Evolutionary conservation across 305 asterid species (phyloP), one percentile per base, ranked within the genome.

Genomic region (Plantago lanceolata): DNA sequence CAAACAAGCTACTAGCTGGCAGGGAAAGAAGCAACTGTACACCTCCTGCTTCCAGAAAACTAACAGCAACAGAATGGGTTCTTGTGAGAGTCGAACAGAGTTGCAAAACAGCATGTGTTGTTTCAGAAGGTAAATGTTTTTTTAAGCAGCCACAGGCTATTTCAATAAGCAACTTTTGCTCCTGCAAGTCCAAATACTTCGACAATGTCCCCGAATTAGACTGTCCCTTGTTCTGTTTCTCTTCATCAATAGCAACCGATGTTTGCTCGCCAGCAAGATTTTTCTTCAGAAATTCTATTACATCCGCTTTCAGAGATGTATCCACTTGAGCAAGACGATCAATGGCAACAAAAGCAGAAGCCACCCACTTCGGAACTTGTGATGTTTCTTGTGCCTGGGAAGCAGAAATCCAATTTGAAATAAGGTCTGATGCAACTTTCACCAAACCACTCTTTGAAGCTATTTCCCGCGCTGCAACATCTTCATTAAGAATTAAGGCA

Each of bases 251-350:
- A 21, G 78, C 71, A 65, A 89, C 45, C 64, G 97, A 68, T 53
- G 74, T 56, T 73, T 83, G 94, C 71, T 68, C 72, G 67, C 81
- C 81, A 35, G 19, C 48, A 35, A 78, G 88, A 67, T 89, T 82
- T 71, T 79, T 87, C 84, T 81, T 89, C 65, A 92, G 68, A 57
- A 82, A 76, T 64, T 92, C 97, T 31, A 85, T 67, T 50, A 82
- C 73, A 68, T 87, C 96, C 68, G 88, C 75, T 66, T 77, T 82
- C 59, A 80, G 73, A 67, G 77, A 85, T 57, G 83, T 74, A 73
- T 84, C 95, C 68, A 85, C 86, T 75, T 92, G 96, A 79, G 94
- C 94, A 78, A 92, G 98, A 59, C 97, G 87, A 69, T 92, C 98
- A 73, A 92, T 73, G 48, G 94, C 96, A 67, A 92, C 77, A 76